Evolutionary conservation across 1,139 yeast genomes (phyloP), one percentile per base, ranked within the genome.

Genomic region (Lodderomyces elongisporus): DNA sequence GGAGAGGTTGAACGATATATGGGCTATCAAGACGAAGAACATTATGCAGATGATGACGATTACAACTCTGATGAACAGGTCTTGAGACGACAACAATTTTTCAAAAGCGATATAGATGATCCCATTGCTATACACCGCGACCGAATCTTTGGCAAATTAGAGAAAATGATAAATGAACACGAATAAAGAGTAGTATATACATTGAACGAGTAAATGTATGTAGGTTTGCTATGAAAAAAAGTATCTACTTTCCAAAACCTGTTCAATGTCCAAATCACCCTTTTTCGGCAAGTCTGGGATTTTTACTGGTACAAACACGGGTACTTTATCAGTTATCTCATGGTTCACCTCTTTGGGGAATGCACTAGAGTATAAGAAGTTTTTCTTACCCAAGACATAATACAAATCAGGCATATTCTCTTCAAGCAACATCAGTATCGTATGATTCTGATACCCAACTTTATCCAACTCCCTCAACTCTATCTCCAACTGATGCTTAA

Each of bases 81-180:
- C 0, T 52, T 47, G 3, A 44, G 49, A 38, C 55, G 83, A 32
- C 68, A 77, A 39, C 50, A 50, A 7, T 77, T 77, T 45, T 79
- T 78, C 47, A 61, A 66, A 2, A 52, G 58, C 5, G 87, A 79
- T 35, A 63, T 59, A 25, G 75, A 76, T 21, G 81, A 78, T 44
- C 79, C 77, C 5, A 33, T 78, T 45, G 85, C 85, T 0, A 63
- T 68, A 2, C 80, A 79, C 46, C 56, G 88, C 35, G 88, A 80
- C 43, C 62, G 55, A 36, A 78, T 80, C 3, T 79, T 80, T 52
- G 76, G 76, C 1, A 63, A 60, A 38, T 52, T 80, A 21, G 74
- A 79, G 43, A 56, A 55, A 26, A 72, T 77, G 81, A 56, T 66
- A 21, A 44, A 53, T 27, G 50, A 41, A 15, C 10, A 18, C n/a